A percentile compares a stretch with the other conserved stretches of the same genome.
phyloP scores from a whole-genome alignment of 108 stramenopile species.

The Skeletonema marinoi region DNA sequence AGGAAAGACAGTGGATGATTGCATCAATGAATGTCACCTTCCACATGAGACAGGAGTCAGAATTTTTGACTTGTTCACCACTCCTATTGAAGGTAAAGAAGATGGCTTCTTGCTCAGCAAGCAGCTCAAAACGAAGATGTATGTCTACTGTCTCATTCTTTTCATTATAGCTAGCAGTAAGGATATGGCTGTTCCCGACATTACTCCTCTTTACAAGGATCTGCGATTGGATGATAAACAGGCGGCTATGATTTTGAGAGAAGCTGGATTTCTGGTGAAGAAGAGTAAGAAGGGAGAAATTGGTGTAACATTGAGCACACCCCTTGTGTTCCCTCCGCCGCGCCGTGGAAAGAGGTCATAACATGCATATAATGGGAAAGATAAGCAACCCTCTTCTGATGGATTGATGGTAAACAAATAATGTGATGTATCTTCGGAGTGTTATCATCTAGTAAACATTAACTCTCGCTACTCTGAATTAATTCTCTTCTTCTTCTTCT shows the following conservation, averaged over 20 bases:
- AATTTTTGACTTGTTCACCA: conserved; percentile 69
- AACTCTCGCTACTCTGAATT: not conserved
- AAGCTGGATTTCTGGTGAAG: conserved; percentile 75
- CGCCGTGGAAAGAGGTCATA: conserved; percentile 45
- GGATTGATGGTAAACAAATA: not conserved
- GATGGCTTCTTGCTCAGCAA: conserved; percentile 54
- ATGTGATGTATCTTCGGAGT: not conserved
- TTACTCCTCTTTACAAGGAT: conserved; percentile 63
- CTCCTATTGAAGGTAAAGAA: conserved; percentile 37
- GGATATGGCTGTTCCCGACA: conserved; percentile 63
- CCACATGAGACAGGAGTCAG: conserved; percentile 57
- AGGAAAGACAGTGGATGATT: conserved; percentile 43
- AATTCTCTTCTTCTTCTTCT: conserved; percentile 24
- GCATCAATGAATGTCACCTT: conserved; percentile 50
- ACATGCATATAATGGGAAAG: not conserved
- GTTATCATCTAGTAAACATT: not conserved
- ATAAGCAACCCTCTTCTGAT: too few species aligned
- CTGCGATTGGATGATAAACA: conserved; percentile 60
- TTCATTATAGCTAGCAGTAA: conserved; percentile 67
- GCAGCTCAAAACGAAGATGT: conserved; percentile 61
- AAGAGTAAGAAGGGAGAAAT: conserved; percentile 43
- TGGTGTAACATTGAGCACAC: conserved; percentile 63
- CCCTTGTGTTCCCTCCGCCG: conserved; percentile 70
- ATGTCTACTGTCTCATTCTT: conserved; percentile 65
- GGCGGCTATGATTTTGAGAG: conserved; percentile 57